Percentiles rank a stretch among this genome's conserved stretches.
phyloP scores from a whole-genome alignment of 73 alveolate genomes.

The Stentor roeselii region DNA sequence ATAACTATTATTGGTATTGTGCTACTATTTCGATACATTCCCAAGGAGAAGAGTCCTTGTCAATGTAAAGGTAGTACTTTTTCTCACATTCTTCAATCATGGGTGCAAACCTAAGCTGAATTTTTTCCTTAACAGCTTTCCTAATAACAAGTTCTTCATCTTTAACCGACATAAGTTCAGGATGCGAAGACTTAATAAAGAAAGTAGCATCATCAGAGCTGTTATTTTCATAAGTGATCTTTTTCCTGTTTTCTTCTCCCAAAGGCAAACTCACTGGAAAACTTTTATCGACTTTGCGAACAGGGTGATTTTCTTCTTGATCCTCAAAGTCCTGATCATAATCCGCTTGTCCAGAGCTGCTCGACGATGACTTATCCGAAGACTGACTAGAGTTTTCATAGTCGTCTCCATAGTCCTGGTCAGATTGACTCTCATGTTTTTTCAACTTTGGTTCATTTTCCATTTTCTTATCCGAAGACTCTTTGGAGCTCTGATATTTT shows the following conservation, averaged over 20 bases:
- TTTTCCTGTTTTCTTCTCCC: not conserved
- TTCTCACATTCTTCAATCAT: not conserved
- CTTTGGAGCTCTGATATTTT: not conserved
- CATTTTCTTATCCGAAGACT: not conserved
- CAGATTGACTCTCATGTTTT: not conserved
- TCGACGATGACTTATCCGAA: no score
- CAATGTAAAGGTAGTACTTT: not conserved
- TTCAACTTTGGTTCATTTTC: not conserved
- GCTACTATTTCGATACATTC: not conserved
- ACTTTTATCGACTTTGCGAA: slow-evolving; percentile 12
- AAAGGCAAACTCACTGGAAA: not conserved
- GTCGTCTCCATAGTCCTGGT: not conserved
- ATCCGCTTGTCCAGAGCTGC: not conserved
- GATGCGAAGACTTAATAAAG: not conserved
- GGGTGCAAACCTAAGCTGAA: not conserved
- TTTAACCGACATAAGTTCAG: not conserved
- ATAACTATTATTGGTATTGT: not conserved
- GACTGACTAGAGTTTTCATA: no score
- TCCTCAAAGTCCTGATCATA: not conserved
- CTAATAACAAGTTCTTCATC: not conserved
- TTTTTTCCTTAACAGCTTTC: slow-evolving; percentile 1
- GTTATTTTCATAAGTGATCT: not conserved
- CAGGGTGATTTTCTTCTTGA: not conserved
- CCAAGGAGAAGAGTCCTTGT: not conserved
- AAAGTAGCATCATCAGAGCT: not conserved